Evolutionary conservation across 2,329 filamentous ascomycete genomes (phyloP), one percentile per base, ranked within the genome.

Genomic region (Cladosporium sp.): DNA sequence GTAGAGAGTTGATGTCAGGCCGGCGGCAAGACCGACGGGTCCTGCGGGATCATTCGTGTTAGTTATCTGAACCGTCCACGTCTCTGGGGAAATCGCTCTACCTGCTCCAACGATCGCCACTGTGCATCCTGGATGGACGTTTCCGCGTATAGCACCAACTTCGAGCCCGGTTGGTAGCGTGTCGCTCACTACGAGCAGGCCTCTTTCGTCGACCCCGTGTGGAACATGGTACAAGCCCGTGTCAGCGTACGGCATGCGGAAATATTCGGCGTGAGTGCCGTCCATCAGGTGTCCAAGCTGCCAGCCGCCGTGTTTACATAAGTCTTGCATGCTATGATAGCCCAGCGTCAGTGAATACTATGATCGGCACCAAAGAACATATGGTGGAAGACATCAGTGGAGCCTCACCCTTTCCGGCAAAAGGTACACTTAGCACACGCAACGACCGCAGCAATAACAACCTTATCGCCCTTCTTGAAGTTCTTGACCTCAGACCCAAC

Each of bases 191-290:
- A 78, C 74, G 2, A 82, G 74, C 4, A 76, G 61, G 0, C 69
- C 65, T 2, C 67, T 64, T 40, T 73, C 70, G 19, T 75, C 71
- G 1, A 74, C 70, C 1, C 67, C 71, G 0, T 59, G 41, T 0
- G 77, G 75, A 1, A 79, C 61, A 2, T 65, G 58, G 60, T 77
- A 73, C 7, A 81, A 68, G 8, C 73, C 77, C 7, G 70, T 71
- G 52, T 75, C 72, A 0, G 77, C 78, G 59, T 76, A 72, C 1
- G 75, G 76, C 41, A 80, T 72, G 16, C 77, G 70, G 35, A 80
- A 77, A 55, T 75, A 80, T 59, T 81, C 78, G n/a, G 78, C 79
- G 59, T 81, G 78, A 0, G 76, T 80, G 42, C 78, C 78, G 57
- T 80, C 75, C 16, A 75, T 70, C 0, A 67, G 69, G 59, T 82